Percentiles rank a stretch among this genome's conserved stretches.
These are phyloP conservation scores for Mucor lusitanicus DNA, from an alignment of 371 early-diverging fungal species.

Conservation along the genomic window DNA sequence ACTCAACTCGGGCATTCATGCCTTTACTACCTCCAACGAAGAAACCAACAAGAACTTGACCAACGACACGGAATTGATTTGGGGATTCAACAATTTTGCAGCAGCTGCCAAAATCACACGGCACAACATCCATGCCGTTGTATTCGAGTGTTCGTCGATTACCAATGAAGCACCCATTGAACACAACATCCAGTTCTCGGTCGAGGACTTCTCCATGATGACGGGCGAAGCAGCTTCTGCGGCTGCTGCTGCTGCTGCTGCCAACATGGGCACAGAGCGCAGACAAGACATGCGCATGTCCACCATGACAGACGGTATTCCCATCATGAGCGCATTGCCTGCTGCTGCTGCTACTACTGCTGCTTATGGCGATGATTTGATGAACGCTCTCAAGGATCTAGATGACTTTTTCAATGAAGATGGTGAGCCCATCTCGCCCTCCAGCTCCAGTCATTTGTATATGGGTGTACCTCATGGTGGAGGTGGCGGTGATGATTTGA, in stretches of 20 bases:
- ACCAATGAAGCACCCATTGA: slow-evolving; percentile 45
- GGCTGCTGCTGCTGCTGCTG: not conserved
- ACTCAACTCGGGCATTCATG: slow-evolving; percentile 66
- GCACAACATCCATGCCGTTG: slow-evolving; percentile 56
- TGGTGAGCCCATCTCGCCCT: slow-evolving; percentile 35
- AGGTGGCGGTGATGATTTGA: too few relatives aligned
- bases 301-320: not conserved
- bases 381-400: slow-evolving; percentile 59
- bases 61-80: slow-evolving; percentile 30
- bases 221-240: slow-evolving; percentile 30
- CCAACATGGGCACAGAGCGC: not conserved
- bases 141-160: slow-evolving; percentile 50
- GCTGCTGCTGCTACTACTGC: not conserved
- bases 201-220: slow-evolving; percentile 49
- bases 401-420: slow-evolving; percentile 65
- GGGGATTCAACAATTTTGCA: slow-evolving; percentile 36
- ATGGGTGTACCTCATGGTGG: not conserved
- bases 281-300: not conserved
- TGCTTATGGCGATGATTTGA: slow-evolving; percentile 47
- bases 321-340: not conserved
- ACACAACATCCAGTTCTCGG: slow-evolving; percentile 49
- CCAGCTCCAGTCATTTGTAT: slow-evolving; percentile 12
- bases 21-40: slow-evolving; percentile 15
- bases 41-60: slow-evolving; percentile 9
- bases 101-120: slow-evolving; percentile 41